Base-by-base conservation (phyloP, 2,329 filamentous ascomycete genomes). In the Colletotrichum higginsianum region DNA sequence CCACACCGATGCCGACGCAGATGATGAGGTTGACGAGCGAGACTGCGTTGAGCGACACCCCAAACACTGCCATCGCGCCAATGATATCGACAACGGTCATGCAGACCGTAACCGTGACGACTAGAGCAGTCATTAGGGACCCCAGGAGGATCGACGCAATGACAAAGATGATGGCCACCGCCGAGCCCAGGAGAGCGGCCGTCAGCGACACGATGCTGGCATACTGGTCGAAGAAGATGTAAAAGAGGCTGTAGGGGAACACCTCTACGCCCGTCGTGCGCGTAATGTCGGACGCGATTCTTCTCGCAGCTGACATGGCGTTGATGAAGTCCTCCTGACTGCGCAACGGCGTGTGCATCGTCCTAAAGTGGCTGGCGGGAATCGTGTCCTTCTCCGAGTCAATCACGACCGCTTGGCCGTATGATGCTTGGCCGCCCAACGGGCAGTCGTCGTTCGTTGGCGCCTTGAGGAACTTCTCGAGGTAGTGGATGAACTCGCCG, bases 191-290 rank as follows among this genome's bases (percentile, higher is more conserved):
- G 1, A 99, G 89, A 0, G 92, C 90, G 0, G 89, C 92, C 0
- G 96, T 95, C 4, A 98, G 87, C 13, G 88, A 87, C 23, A 97
- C 90, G 73, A 99, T 98, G 69, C 89, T 90, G 7, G 94, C 89
- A 79, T 99, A 99, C 80, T 98, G 96, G 80, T 99, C 96, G 80
- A 99, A 99, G 88, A 98, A 99, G 80, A 99, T 95, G 85, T 99
- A 99, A 81, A 98, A 98, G 72, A 98, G 92, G 76, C 94, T 97
- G 84, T 99, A 99, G 0, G 96, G 94, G 87, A 99, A 99, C 3
- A 99, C 92, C 30, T 96, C 91, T 26, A 94, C 90, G 6, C 91
- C 89, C 5, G 95, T 95, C 62, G 88, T 86, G 64, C 88, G 82
- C 16, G 88, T 92, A 62, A 99, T 91, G 38, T 93, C 92, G 15